Conservation (phyloP, 148 eudicot species). For the Rhododendron henanense region DNA sequence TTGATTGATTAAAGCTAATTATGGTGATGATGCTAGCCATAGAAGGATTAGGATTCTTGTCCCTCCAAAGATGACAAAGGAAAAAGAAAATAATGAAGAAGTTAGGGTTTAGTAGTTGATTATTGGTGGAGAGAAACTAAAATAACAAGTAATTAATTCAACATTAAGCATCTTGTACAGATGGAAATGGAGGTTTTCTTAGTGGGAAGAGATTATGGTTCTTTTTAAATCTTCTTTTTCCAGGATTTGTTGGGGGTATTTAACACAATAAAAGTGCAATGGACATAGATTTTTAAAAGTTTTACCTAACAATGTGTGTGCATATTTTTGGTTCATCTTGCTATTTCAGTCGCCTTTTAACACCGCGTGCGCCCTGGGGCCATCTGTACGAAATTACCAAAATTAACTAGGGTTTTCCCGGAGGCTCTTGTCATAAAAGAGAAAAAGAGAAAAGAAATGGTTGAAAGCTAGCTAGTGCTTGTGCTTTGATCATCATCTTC, state of each 20-base stretch:
- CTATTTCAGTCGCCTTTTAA: no score
- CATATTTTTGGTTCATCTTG: not conserved
- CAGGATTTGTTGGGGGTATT: not conserved
- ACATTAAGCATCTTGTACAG: not conserved
- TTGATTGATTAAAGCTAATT: conserved; percentile 12
- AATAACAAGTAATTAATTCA: not conserved
- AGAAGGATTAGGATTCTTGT: conserved; percentile 11
- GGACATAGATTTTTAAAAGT: no score
- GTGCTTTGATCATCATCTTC: not conserved
- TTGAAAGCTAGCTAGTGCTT: conserved; percentile 7
- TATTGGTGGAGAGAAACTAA: not conserved
- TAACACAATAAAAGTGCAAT: not conserved
- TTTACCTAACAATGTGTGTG: not conserved
- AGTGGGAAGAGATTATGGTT: not conserved
- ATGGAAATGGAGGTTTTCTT: not conserved
- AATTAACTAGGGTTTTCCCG: not conserved
- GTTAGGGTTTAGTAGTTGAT: conserved; percentile 10
- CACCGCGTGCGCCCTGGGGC: not conserved
- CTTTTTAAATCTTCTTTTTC: not conserved
- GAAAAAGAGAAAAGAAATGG: not conserved
- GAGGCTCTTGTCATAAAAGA: not conserved
- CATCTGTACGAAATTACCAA: not conserved
- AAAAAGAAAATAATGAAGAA: conserved; percentile 5
- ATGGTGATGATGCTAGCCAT: conserved; percentile 23
- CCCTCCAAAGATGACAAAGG: conserved; percentile 9